phyloP scores from a whole-genome alignment of 225 moss, liverwort and hornwort genomes.

The Sphagnum contortum region DNA sequence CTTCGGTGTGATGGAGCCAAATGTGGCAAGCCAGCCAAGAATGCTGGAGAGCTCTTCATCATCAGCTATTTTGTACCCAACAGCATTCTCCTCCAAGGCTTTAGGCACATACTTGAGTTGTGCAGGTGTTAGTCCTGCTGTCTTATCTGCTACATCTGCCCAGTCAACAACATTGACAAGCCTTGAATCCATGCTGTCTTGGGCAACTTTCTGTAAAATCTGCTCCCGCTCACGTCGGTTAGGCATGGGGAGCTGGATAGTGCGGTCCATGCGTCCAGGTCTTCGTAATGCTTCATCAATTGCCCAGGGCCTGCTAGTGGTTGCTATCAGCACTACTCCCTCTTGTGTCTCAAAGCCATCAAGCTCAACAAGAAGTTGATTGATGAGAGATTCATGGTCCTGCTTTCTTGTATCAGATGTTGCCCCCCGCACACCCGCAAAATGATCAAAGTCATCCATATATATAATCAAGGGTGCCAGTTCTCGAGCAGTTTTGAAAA shows the following conservation, averaged over 20 bases:
- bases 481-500: constrained; percentile 92
- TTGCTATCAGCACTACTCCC: constrained; percentile 95
- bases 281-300: constrained; percentile 96
- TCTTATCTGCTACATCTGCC: constrained; percentile 85
- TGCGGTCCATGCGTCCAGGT: constrained; percentile 99
- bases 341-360: constrained; percentile 98
- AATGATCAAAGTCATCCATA: constrained; percentile 99
- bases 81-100: constrained; percentile 75
- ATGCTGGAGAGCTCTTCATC: constrained; percentile 78
- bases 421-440: constrained; percentile 96
- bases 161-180: constrained; percentile 75
- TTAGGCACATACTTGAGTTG: constrained; percentile 87
- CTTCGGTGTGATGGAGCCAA: constrained; percentile 61
- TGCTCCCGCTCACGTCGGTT: constrained; percentile 81
- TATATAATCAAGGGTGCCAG: constrained; percentile 93
- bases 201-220: constrained; percentile 78
- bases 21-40: constrained; percentile 65
- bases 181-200: constrained; percentile 61
- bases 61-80: constrained; percentile 68
- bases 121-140: constrained; percentile 95
- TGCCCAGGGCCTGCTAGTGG: constrained; percentile 89
- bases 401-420: constrained; percentile 97
- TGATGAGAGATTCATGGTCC: constrained; percentile 97
- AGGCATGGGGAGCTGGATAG: constrained; percentile 89
- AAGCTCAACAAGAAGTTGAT: constrained; percentile 95